Evolutionary conservation across 805 yeast genomes (phyloP).

Genomic region (Millerago galiae): DNA sequence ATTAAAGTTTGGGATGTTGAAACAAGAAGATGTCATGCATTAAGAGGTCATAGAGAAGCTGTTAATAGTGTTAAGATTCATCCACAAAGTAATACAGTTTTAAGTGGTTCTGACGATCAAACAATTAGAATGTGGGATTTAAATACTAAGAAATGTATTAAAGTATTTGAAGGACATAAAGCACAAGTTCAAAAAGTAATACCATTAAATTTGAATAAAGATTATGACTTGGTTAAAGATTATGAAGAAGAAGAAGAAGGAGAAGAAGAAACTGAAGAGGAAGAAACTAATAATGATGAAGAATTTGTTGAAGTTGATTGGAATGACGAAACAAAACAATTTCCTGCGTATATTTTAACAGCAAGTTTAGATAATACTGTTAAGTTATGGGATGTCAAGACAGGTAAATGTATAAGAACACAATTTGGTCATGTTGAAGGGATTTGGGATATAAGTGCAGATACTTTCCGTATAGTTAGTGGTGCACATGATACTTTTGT

Average conservation of each 20-base stretch:
- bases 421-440: constrained; percentile 98
- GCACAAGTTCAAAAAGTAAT: constrained; percentile 93
- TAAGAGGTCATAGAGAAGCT: constrained; percentile 90
- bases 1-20: constrained; percentile 97
- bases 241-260: constrained; percentile 12
- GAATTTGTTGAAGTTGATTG: constrained; percentile 23
- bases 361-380: constrained; percentile 91
- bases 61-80: constrained; percentile 88
- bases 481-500: constrained; percentile 91
- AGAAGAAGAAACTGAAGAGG: constrained; percentile 13
- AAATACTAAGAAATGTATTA: constrained; percentile 67
- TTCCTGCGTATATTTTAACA: constrained; percentile 80
- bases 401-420: constrained; percentile 86
- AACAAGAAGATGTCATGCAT: constrained; percentile 83
- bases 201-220: constrained; percentile 71
- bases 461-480: constrained; percentile 86
- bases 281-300: constrained; percentile 17
- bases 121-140: constrained; percentile 96
- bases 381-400: constrained; percentile 81
- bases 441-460: constrained; percentile 95
- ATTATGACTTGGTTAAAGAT: constrained; percentile 42
- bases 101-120: constrained; percentile 86
- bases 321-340: constrained; percentile 27
- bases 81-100: constrained; percentile 67
- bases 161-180: constrained; percentile 79